Evolutionary conservation across 208 protist genomes (phyloP).

Genomic region (Wallacemonas sp.): DNA sequence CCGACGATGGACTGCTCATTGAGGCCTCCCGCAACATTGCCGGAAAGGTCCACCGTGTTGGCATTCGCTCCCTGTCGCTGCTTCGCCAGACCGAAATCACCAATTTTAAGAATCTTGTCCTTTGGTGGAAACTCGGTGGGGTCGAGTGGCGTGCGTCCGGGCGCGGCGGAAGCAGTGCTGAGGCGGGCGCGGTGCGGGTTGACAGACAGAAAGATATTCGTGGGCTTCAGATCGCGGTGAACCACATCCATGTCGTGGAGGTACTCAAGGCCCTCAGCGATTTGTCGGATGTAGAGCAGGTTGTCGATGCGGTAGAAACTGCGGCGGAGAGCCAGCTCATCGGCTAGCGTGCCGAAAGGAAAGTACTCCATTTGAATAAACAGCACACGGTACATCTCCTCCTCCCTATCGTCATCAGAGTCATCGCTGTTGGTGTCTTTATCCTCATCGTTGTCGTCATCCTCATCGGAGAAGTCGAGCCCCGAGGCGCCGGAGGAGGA

Average conservation of each 20-base stretch:
- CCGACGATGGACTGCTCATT: conserved; percentile 52
- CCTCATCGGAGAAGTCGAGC: conserved; percentile 1
- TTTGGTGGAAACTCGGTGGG: neutral
- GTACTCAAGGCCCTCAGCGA: conserved; percentile 66
- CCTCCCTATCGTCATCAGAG: conserved; percentile 7
- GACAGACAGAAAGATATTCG: conserved; percentile 81
- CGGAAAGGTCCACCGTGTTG: conserved; percentile 22
- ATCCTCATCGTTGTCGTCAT: conserved; percentile 4
- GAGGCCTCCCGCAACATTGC: conserved; percentile 29
- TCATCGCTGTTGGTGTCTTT: neutral
- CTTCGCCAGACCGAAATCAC: conserved; percentile 86
- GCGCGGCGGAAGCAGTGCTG: too few relatives aligned
- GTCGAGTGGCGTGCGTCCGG: too few relatives aligned
- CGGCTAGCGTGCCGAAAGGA: conserved; percentile 61
- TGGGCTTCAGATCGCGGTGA: conserved; percentile 85
- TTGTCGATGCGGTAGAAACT: conserved; percentile 62
- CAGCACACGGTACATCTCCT: conserved; percentile 52
- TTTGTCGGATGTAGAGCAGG: conserved; percentile 63
- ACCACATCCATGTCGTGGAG: conserved; percentile 66
- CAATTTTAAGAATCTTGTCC: conserved; percentile 70
- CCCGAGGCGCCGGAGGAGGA: conserved; percentile 13
- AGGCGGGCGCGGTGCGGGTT: conserved; percentile 5
- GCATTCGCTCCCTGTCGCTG: conserved; percentile 14
- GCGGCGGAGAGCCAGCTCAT: conserved; percentile 49
- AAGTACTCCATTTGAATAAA: conserved; percentile 92